These are phyloP conservation scores for Cydonia oblonga DNA, from an alignment of 331 rosid species.

Conservation along the genomic window DNA sequence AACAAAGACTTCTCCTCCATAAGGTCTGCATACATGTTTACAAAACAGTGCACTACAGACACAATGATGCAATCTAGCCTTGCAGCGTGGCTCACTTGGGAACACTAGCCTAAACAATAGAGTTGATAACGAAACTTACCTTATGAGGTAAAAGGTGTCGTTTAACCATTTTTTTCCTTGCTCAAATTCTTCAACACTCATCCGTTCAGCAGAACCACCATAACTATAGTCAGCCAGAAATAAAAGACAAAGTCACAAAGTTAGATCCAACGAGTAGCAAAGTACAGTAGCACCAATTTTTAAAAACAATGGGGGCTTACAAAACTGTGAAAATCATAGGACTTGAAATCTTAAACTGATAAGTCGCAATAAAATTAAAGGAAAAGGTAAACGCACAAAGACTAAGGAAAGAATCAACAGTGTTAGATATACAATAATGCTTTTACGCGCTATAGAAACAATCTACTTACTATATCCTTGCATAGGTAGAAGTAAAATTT, in stretches of 20 bases:
- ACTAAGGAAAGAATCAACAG: not conserved
- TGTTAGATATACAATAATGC: not conserved
- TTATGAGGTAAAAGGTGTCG: constrained; percentile 67
- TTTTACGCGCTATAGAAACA: not conserved
- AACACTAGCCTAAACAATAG: not conserved
- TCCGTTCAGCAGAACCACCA: constrained; percentile 49
- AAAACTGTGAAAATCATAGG: not conserved
- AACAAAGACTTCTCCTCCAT: not conserved
- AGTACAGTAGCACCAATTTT: not conserved
- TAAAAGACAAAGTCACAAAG: constrained; percentile 5
- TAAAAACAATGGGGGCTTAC: not conserved
- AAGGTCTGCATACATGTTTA: not conserved
- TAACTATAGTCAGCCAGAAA: constrained; percentile 40
- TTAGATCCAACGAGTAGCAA: not conserved
- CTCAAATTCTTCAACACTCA: constrained; percentile 64
- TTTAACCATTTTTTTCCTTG: constrained; percentile 74
- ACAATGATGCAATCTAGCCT: not conserved
- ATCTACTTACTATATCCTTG: not conserved
- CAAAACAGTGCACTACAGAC: not conserved
- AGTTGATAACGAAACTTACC: constrained; percentile 35
- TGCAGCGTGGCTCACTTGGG: not conserved
- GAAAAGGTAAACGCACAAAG: not conserved
- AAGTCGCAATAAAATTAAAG: not conserved
- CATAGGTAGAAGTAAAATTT: not conserved
- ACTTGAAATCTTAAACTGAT: not conserved